phyloP scores from a whole-genome alignment of 768 basidiomycete species.

The Termitomyces sp. region DNA sequence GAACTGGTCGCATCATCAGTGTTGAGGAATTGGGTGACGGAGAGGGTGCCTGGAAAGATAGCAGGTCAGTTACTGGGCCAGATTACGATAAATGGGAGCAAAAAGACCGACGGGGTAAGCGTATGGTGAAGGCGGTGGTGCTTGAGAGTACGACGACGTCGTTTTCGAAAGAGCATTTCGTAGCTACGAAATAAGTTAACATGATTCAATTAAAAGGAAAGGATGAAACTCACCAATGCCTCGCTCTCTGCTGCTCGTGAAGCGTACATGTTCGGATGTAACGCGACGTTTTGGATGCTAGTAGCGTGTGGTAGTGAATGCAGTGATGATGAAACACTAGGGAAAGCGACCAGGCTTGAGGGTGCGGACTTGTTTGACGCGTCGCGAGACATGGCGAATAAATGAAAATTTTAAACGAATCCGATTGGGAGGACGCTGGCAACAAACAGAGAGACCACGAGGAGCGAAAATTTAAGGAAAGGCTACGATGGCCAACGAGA shows the following conservation, averaged over 20 bases:
- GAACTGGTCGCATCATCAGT: slow-evolving; percentile 56
- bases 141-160: slow-evolving; percentile 33
- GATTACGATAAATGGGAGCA: neutral
- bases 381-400: slow-evolving; percentile 31
- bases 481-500: slow-evolving; percentile 1
- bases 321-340: slow-evolving; percentile 67
- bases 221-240: slow-evolving; percentile 53
- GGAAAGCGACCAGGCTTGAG: slow-evolving; percentile 64
- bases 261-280: slow-evolving; percentile 71
- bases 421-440: slow-evolving; percentile 12
- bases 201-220: neutral
- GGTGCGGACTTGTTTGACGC: slow-evolving; percentile 36
- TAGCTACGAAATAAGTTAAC: slow-evolving; percentile 35
- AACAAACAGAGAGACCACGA: slow-evolving; percentile 12
- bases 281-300: slow-evolving; percentile 58
- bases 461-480: slow-evolving; percentile 14
- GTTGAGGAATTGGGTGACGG: slow-evolving; percentile 39
- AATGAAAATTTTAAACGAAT: slow-evolving; percentile 6
- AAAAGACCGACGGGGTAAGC: slow-evolving; percentile 33
- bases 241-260: slow-evolving; percentile 68
- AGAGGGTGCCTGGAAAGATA: slow-evolving; percentile 27
- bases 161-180: slow-evolving; percentile 63
- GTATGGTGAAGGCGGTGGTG: slow-evolving; percentile 26
- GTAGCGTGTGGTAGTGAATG: slow-evolving; percentile 70
- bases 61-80: slow-evolving; percentile 8